Evolutionary conservation across 108 stramenopile species (phyloP).

Genomic region (Fragilaria radians): DNA sequence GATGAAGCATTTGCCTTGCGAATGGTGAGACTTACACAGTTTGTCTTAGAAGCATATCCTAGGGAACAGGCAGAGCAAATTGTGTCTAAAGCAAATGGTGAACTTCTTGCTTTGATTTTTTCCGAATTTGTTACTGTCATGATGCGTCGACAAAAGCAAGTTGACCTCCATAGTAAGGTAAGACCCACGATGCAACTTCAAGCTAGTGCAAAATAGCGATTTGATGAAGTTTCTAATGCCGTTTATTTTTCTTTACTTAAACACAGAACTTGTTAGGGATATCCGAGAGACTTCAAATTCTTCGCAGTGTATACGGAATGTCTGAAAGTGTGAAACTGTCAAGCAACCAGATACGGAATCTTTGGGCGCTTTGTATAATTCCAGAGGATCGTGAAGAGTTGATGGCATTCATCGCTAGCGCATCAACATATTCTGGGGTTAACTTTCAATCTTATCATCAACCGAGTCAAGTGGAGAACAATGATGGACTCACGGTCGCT

Average conservation of each 20-base stretch:
- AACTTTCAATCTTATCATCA: neutral
- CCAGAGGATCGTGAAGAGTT: slow-evolving; percentile 68
- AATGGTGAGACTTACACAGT: slow-evolving; percentile 73
- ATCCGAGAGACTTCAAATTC: slow-evolving; percentile 51
- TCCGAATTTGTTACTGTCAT: slow-evolving; percentile 68
- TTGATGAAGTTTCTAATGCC: too few relatives aligned
- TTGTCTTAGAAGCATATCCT: slow-evolving; percentile 75
- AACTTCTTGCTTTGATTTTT: slow-evolving; percentile 52
- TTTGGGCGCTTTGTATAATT: slow-evolving; percentile 65
- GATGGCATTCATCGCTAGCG: slow-evolving; percentile 74
- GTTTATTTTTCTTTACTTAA: too few relatives aligned
- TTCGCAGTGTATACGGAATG: slow-evolving; percentile 73
- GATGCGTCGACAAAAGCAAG: slow-evolving; percentile 22
- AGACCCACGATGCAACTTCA: too few relatives aligned
- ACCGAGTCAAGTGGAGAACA: neutral
- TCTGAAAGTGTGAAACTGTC: slow-evolving; percentile 36
- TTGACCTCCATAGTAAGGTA: neutral
- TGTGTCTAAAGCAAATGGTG: slow-evolving; percentile 23
- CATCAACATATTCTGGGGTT: slow-evolving; percentile 26
- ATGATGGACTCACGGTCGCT: slow-evolving; percentile 44
- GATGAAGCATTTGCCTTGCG: slow-evolving; percentile 65
- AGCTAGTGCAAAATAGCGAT: too few relatives aligned
- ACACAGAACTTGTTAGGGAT: slow-evolving; percentile 20
- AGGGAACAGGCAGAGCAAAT: slow-evolving; percentile 38
- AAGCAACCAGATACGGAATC: slow-evolving; percentile 39